Evolutionary conservation across 352 stramenopile species (phyloP).

Genomic region (Phytophthora uliginosa): DNA sequence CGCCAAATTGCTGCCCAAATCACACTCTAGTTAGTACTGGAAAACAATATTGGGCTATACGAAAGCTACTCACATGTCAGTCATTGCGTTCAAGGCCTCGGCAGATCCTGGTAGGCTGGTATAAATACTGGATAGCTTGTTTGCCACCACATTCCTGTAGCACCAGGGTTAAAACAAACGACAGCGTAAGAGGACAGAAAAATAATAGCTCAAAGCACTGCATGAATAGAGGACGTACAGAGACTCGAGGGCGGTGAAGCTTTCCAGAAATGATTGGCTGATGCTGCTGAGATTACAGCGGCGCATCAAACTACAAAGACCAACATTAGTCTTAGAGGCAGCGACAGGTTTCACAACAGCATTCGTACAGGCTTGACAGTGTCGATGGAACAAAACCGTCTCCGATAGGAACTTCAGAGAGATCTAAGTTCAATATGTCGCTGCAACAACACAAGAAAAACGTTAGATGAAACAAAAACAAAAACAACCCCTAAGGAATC

Average conservation of each 20-base stretch:
- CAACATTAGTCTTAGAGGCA: neutral
- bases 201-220: neutral
- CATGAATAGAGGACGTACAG: constrained; percentile 27
- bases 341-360: neutral
- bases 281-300: constrained; percentile 45
- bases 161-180: neutral
- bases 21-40: constrained; percentile 16
- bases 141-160: constrained; percentile 39
- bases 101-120: constrained; percentile 22
- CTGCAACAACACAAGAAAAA: constrained; percentile 20
- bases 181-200: neutral
- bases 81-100: constrained; percentile 37
- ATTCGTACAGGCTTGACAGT: constrained; percentile 39
- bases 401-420: constrained; percentile 32
- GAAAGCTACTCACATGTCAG: constrained; percentile 31
- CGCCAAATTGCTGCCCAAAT: constrained; percentile 45
- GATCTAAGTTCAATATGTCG: constrained; percentile 48
- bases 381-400: constrained; percentile 42
- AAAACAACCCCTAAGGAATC: neutral
- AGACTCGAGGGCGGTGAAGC: constrained; percentile 31
- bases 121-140: constrained; percentile 51
- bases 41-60: neutral
- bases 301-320: constrained; percentile 27
- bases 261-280: constrained; percentile 43
- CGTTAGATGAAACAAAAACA: neutral